phyloP scores from a whole-genome alignment of 352 stramenopile species.

The Phytopythium mirpurense region DNA sequence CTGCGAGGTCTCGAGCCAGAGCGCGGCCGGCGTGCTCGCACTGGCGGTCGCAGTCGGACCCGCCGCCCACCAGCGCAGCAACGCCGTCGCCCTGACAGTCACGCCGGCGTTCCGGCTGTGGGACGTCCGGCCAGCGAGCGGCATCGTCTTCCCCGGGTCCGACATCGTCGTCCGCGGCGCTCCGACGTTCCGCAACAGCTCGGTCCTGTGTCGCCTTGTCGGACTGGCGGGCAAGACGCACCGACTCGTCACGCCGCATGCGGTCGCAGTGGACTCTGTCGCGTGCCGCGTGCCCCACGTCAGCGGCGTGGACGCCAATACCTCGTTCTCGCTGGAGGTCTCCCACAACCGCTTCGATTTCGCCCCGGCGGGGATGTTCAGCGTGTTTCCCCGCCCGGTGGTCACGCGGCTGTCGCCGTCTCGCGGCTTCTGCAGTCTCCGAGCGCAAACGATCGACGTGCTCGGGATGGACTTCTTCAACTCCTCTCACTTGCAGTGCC shows the following conservation, averaged over 20 bases:
- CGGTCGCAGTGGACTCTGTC: conserved; percentile 16
- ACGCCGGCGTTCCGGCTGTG: conserved; percentile 12
- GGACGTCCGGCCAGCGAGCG: conserved; percentile 18
- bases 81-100: conserved; percentile 4
- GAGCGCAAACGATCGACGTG: conserved; percentile 17
- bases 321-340: conserved; percentile 11
- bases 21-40: conserved; percentile 6
- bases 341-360: conserved; percentile 22
- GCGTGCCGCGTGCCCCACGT: conserved; percentile 17
- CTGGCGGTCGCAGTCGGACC: conserved; percentile 12
- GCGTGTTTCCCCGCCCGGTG: conserved; percentile 9
- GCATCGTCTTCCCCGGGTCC: conserved; percentile 16
- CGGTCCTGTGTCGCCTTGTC: conserved; percentile 16
- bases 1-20: conserved; percentile 10
- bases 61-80: conserved; percentile 5
- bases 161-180: conserved; percentile 18
- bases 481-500: conserved; percentile 15
- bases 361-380: conserved; percentile 13
- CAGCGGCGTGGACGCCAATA: neutral
- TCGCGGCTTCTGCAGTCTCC: conserved; percentile 9
- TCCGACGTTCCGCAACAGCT: conserved; percentile 8
- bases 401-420: conserved; percentile 20
- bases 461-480: conserved; percentile 30
- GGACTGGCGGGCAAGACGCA: neutral
- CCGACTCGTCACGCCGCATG: conserved; percentile 7